Conservation (phyloP, 257 asterid species). For the Nyctanthes arbortristis region DNA sequence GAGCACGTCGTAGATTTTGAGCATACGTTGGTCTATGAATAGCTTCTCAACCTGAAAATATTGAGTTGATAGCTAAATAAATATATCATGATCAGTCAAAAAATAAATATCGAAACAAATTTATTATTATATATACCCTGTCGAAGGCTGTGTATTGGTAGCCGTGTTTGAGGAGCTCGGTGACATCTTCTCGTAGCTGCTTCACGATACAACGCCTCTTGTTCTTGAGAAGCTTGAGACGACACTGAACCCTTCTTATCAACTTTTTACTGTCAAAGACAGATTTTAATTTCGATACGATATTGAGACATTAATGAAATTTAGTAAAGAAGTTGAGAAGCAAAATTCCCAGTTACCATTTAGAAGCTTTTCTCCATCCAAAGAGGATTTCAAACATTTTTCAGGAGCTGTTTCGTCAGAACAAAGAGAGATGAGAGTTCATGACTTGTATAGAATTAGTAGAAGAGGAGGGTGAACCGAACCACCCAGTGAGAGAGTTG, state of each 20-base stretch:
- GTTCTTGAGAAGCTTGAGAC: conserved; percentile 65
- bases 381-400: conserved; percentile 59
- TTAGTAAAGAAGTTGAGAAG: not conserved
- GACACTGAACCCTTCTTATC: conserved; percentile 58
- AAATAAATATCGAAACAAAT: not conserved
- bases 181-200: conserved; percentile 57
- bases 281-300: not conserved
- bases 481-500: too few species aligned
- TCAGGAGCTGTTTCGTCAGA: too few species aligned
- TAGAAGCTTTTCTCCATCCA: conserved; percentile 91
- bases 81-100: not conserved
- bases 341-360: conserved; percentile 46
- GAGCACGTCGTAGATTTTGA: conserved; percentile 59
- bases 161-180: conserved; percentile 66
- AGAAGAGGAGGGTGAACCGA: too few species aligned
- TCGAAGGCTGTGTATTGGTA: conserved; percentile 50
- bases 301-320: not conserved
- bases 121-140: conserved; percentile 56
- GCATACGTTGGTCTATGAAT: conserved; percentile 48
- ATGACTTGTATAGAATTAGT: too few species aligned
- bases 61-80: not conserved
- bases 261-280: conserved; percentile 52
- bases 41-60: conserved; percentile 71
- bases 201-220: conserved; percentile 58
- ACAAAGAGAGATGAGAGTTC: too few species aligned